Evolutionary conservation across 768 basidiomycete genomes (phyloP), one percentile per base, ranked within the genome.

Genomic region (Hysterangium stoloniferum): DNA sequence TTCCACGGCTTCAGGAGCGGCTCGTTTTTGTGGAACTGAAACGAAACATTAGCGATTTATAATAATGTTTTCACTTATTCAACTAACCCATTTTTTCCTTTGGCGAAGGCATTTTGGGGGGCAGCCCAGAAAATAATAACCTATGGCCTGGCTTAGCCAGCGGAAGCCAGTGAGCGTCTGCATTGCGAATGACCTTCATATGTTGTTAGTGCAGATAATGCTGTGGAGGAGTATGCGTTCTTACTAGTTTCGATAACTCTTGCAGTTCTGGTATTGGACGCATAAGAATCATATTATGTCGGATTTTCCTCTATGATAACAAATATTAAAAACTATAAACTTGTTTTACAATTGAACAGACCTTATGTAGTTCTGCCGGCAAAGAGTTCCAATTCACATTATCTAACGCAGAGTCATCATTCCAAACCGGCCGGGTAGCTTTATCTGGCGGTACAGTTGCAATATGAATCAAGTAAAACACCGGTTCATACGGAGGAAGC

Each of bases 301-400:
- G 64, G 42, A 86, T 82, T 43, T 77, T 75, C 56, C 83, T 70
- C 84, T 86, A 50, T 5, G 47, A 51, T 34, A 17, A 29, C 17
- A n/a, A 1, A 7, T 44, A 12, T 32, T 44, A 32, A 25, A 3
- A 17, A 32, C 15, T 25, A 20, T 25, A 17, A 35, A 19, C 3
- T 33, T 33, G 17, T 25, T 20, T 15, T 22, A 17, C 15, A 15
- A 19, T 20, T 48, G 11, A 4, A 22, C 68, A 33, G 7, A 80
- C 84, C 69, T 82, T 82, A 50, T 73, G 78, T 24, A 86, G 58
- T 59, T 86, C 84, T 3, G 49, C 28, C 0, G 84, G 78, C 3
- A 87, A 61, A 3, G 72, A 33, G 22, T 22, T 31, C 51, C 51
- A 52, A 11, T 29, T 52, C 8, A 52, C 17, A 32, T 29, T 29